Conservation (phyloP, 768 basidiomycete species). For the Hygrocybe punicea region DNA sequence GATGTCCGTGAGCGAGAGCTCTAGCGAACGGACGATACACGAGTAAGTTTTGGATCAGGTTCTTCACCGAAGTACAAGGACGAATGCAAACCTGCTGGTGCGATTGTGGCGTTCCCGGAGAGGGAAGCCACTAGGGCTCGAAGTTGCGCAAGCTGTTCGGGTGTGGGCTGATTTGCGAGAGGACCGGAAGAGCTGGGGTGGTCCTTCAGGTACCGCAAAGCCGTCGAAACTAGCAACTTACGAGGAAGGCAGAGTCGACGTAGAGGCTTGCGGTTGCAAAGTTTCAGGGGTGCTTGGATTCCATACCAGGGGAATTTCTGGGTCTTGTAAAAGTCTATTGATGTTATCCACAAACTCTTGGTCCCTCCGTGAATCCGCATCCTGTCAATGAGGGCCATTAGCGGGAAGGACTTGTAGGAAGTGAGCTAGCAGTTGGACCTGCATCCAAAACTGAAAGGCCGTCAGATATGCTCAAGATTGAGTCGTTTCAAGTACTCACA, state of each 20-base stretch:
- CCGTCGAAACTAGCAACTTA: constrained; percentile 21
- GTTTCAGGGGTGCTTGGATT: constrained; percentile 31
- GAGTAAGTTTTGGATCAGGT: neutral
- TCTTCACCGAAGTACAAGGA: neutral
- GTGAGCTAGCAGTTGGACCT: constrained; percentile 67
- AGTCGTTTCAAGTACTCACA: constrained; percentile 46
- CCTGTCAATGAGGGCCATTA: constrained; percentile 38
- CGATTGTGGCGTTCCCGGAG: constrained; percentile 33
- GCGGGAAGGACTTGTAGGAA: neutral
- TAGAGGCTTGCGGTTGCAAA: constrained; percentile 43
- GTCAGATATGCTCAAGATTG: constrained; percentile 5
- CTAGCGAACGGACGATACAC: constrained; percentile 30
- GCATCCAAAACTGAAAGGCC: constrained; percentile 75
- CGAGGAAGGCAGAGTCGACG: constrained; percentile 41
- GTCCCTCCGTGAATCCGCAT: constrained; percentile 63
- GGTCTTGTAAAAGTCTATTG: constrained; percentile 66
- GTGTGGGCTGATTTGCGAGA: constrained; percentile 36
- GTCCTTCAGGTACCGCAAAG: neutral
- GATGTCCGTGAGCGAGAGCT: constrained; percentile 70
- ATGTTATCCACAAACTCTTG: constrained; percentile 71
- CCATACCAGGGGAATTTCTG: constrained; percentile 62
- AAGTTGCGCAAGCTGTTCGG: constrained; percentile 67
- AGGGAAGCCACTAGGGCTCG: constrained; percentile 50
- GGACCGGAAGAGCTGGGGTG: neutral
- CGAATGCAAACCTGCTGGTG: constrained; percentile 33